phyloP scores from a whole-genome alignment of 805 yeast species.

The Metschnikowia koreensis region DNA sequence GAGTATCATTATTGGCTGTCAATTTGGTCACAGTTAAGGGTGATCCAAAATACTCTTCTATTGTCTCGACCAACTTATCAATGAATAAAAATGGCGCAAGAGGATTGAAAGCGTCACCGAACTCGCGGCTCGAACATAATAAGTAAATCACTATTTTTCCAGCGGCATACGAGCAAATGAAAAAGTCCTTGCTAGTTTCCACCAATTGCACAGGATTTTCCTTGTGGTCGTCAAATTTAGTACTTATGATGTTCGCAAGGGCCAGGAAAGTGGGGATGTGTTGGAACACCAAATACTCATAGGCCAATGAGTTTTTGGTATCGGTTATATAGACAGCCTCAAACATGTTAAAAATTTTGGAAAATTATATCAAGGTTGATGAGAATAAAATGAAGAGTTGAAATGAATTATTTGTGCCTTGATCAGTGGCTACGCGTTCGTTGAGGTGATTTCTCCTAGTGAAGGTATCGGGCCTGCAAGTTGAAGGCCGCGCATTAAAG shows the following conservation, averaged over 20 bases:
- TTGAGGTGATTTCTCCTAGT: not conserved
- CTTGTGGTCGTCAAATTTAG: slow-evolving; percentile 10
- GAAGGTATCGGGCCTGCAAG: too few species aligned
- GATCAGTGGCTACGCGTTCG: too few species aligned
- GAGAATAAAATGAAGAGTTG: not conserved
- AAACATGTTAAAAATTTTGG: slow-evolving; percentile 26
- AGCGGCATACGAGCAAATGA: slow-evolving; percentile 24
- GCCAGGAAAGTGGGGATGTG: slow-evolving; percentile 34
- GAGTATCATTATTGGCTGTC: slow-evolving; percentile 66
- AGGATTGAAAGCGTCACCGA: slow-evolving; percentile 38
- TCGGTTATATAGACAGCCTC: slow-evolving; percentile 45
- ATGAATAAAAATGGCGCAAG: slow-evolving; percentile 55
- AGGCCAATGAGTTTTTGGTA: slow-evolving; percentile 30
- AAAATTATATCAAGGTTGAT: not conserved
- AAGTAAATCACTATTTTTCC: slow-evolving; percentile 28
- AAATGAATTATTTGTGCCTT: not conserved
- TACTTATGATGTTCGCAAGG: slow-evolving; percentile 19
- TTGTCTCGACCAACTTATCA: slow-evolving; percentile 46
- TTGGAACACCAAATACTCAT: slow-evolving; percentile 33
- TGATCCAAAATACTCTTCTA: slow-evolving; percentile 57
- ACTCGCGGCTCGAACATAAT: slow-evolving; percentile 21
- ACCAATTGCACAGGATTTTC: slow-evolving; percentile 21
- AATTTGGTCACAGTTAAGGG: slow-evolving; percentile 59
- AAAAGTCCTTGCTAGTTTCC: slow-evolving; percentile 31
- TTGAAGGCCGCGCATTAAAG: too few species aligned